Conservation (phyloP, 2,329 filamentous ascomycete species). For the Graphilbum ipis-grandicollis region DNA sequence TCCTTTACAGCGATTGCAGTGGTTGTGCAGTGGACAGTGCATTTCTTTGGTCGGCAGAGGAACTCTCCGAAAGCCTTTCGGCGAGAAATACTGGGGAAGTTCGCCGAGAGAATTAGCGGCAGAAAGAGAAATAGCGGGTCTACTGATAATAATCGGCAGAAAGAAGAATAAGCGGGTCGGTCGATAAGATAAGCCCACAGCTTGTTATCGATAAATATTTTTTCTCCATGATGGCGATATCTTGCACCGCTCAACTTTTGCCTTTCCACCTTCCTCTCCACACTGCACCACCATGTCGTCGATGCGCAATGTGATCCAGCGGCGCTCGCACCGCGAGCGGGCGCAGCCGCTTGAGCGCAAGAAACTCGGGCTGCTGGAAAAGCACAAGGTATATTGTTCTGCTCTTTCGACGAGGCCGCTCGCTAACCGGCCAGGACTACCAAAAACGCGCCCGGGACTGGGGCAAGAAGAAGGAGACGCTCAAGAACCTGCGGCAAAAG, state of each 20-base stretch:
- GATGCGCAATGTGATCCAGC: constrained; percentile 14
- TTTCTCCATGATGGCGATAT: too few relatives aligned
- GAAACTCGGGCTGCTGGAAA: constrained; percentile 84
- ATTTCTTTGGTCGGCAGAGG: too few relatives aligned
- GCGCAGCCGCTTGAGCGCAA: constrained; percentile 70
- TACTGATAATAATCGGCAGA: too few relatives aligned
- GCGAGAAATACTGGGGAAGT: too few relatives aligned
- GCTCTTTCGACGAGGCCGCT: not conserved
- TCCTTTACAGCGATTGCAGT: too few relatives aligned
- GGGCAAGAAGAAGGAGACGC: constrained; percentile 44
- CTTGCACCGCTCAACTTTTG: too few relatives aligned
- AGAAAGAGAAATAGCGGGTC: not conserved
- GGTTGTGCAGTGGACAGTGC: too few relatives aligned
- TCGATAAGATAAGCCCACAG: not conserved
- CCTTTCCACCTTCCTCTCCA: too few relatives aligned
- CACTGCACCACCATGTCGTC: constrained; percentile 4
- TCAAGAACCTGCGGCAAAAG: constrained; percentile 42
- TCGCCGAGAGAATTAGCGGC: too few relatives aligned
- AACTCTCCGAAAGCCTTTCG: too few relatives aligned
- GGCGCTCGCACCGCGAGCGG: constrained; percentile 64
- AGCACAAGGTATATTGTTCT: constrained; percentile 54
- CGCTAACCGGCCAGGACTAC: constrained; percentile 7
- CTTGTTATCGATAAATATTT: not conserved
- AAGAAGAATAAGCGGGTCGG: too few relatives aligned
- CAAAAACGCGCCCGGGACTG: constrained; percentile 42